Base-by-base conservation (phyloP, 495 filamentous ascomycete species). In the Saxispiralis lemnorum region DNA sequence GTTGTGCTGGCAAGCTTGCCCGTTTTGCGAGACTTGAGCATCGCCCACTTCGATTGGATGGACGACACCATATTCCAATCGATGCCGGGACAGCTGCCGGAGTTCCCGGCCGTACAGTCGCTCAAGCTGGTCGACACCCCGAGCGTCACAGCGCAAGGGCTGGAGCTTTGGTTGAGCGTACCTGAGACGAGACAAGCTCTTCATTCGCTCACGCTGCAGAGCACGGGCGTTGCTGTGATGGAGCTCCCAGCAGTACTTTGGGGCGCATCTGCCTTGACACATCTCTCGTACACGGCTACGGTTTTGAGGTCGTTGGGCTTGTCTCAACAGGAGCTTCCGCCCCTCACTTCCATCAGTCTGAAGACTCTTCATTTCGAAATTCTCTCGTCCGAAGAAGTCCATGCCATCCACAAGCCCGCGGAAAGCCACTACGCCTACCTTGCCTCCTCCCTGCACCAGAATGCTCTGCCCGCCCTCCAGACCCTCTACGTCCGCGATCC, bases 401-500 rank as follows among this genome's bases (percentile, higher is more conserved):
- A 64, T 45, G 69, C 71, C 17, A 69, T 81, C 34, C 64, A 75
- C 4, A 69, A 68, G 15, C 72, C 76, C 7, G 68, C 73, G 0
- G 61, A 66, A 4, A 78, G 75, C 40, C 92, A 93, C 65, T 93
- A 97, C 57, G 65, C 67, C 35, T 93, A 93, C 63, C 73, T 97
- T n/a, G 71, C 85, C 17, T 69, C 70, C 31, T 89, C 81, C 6
- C 68, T 97, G 28, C 72, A 84, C 49, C 68, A 72, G n/a, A 75
- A 78, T 44, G 66, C 70, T 13, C 69, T 97, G 0, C 82, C 86
- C 9, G 66, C 70, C 11, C 71, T 97, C 1, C 65, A 62, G 6
- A 67, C 75, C 15, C 67, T 96, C 19, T 96, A 92, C 59, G 89
- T 94, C 33, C 80, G 83, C 9, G 85, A 94, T 52, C 65, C 77